phyloP scores from a whole-genome alignment of 805 yeast genomes.

The Candida endomychidarum region DNA sequence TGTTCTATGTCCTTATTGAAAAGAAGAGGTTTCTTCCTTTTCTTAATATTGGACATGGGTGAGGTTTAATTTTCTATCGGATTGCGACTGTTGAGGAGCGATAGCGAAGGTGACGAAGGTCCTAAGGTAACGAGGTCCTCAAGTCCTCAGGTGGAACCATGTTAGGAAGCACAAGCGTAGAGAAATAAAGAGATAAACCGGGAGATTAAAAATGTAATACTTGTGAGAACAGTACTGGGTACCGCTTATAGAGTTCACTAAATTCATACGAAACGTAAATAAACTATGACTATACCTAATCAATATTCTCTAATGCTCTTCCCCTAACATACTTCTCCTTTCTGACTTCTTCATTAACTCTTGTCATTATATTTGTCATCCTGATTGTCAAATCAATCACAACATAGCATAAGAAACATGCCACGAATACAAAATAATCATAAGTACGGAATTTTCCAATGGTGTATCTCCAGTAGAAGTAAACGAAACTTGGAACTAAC shows the following conservation, averaged over 20 bases:
- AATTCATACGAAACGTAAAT: too few relatives aligned
- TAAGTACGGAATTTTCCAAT: neutral
- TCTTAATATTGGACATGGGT: constrained; percentile 8
- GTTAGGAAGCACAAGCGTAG: too few relatives aligned
- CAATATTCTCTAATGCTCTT: constrained; percentile 49
- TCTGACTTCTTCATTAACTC: constrained; percentile 48
- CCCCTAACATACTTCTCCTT: constrained; percentile 59
- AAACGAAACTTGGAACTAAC: constrained; percentile 8
- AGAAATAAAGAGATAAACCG: too few relatives aligned
- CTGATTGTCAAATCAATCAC: constrained; percentile 14
- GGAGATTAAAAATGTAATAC: too few relatives aligned
- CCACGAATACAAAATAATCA: constrained; percentile 15
- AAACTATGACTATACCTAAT: constrained; percentile 5
- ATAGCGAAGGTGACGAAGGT: too few relatives aligned
- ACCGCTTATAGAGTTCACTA: too few relatives aligned
- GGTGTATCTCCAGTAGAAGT: neutral
- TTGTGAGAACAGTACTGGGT: too few relatives aligned
- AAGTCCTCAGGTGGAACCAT: too few relatives aligned
- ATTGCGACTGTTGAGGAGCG: neutral
- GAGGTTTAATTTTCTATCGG: too few relatives aligned
- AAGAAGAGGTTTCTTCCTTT: constrained; percentile 33
- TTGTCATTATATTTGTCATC: constrained; percentile 13
- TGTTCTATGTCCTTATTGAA: constrained; percentile 44
- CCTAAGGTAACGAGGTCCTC: too few relatives aligned
- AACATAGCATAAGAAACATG: constrained; percentile 13